These are phyloP conservation scores for Vitis cinerea DNA, from an alignment of 164 flowering plant genomes.

Conservation along the genomic window DNA sequence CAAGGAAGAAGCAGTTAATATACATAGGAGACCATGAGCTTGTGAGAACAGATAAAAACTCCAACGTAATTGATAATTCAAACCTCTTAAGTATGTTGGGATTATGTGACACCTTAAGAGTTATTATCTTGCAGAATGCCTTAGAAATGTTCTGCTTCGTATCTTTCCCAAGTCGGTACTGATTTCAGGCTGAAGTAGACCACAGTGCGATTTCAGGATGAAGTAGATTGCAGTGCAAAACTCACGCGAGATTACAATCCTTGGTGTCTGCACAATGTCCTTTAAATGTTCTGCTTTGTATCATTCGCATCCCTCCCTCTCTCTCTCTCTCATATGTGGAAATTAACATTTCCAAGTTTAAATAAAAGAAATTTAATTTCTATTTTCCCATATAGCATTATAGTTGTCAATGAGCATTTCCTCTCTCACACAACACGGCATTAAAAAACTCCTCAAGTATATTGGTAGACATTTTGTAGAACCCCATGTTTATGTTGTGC, in stretches of 20 bases:
- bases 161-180: constrained; percentile 79
- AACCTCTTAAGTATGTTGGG: too few species aligned
- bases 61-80: constrained; percentile 63
- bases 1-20: constrained; percentile 89
- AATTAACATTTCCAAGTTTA: not conserved
- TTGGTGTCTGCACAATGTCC: constrained; percentile 35
- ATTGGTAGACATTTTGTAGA: too few species aligned
- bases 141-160: constrained; percentile 79
- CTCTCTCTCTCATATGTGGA: not conserved
- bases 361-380: too few species aligned
- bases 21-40: constrained; percentile 83
- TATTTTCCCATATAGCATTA: too few species aligned
- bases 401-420: too few species aligned
- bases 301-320: not conserved
- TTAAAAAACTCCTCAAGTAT: too few species aligned
- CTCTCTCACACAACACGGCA: too few species aligned
- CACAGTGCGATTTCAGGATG: too few species aligned
- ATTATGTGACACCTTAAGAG: not conserved
- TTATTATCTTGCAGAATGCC: constrained; percentile 66
- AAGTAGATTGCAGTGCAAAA: constrained; percentile 56
- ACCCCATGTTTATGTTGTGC: too few species aligned
- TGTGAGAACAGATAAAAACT: constrained; percentile 98
- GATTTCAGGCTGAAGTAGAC: constrained; percentile 45
- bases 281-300: too few species aligned
- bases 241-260: constrained; percentile 64